Conservation (phyloP, 2,329 filamentous ascomycete species). For the Ceratocystis smalleyi region DNA sequence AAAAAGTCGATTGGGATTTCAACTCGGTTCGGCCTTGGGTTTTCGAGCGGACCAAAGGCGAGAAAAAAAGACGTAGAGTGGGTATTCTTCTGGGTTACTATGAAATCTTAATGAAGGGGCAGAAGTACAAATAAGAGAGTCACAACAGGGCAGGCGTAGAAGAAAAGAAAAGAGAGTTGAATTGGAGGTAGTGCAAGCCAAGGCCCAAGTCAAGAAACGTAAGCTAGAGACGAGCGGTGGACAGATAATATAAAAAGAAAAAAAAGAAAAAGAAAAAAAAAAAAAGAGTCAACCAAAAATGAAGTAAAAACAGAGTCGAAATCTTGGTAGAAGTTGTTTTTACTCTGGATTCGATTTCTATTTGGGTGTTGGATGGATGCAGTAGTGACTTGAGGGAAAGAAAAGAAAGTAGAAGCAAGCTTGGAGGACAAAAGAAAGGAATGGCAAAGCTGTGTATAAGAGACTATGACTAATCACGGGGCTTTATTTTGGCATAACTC, state of each 20-base stretch:
- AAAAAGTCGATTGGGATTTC: not conserved
- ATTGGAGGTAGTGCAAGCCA: too few species aligned
- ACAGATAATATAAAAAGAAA: not conserved
- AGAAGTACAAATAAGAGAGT: not conserved
- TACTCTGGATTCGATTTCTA: not conserved
- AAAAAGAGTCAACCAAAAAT: not conserved
- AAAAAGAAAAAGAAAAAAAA: too few species aligned
- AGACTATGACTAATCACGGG: too few species aligned
- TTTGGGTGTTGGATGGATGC: not conserved
- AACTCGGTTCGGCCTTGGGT: not conserved
- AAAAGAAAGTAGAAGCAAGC: not conserved
- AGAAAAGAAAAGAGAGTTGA: not conserved
- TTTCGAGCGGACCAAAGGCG: not conserved
- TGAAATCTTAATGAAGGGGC: not conserved
- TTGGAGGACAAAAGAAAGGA: not conserved
- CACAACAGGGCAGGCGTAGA: not conserved
- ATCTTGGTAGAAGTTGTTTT: not conserved
- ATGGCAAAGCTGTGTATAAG: not conserved
- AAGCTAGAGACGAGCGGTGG: not conserved
- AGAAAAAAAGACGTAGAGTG: too few species aligned
- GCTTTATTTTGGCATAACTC: too few species aligned
- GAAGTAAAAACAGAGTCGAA: not conserved
- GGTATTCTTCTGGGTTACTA: too few species aligned
- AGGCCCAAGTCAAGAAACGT: too few species aligned
- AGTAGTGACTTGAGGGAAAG: not conserved